Percentiles rank a stretch among this genome's conserved stretches.
Conservation (phyloP, 106 monocot genomes). For the Dendrobium catenatum region DNA sequence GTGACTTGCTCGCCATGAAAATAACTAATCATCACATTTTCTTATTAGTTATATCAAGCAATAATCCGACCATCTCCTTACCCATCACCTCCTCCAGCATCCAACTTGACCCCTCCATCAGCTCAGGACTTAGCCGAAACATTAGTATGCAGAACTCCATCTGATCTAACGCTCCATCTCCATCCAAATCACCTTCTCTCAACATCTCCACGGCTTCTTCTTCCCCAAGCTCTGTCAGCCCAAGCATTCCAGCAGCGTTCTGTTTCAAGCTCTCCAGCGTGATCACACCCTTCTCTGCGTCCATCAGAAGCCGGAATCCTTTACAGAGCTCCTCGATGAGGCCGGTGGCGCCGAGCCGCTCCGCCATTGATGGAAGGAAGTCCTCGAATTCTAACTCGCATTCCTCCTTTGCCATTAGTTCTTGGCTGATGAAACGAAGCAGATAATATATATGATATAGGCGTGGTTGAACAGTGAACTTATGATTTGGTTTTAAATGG, state of each 20-base stretch:
- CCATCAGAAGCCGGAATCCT: constrained; percentile 14
- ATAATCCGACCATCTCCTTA: not conserved
- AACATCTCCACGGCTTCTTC: constrained; percentile 14
- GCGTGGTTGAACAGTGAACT: too few species aligned
- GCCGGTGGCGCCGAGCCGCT: constrained; percentile 3
- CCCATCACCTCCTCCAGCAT: constrained; percentile 3
- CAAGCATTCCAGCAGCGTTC: constrained; percentile 7
- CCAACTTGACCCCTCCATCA: not conserved
- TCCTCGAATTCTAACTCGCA: constrained; percentile 2
- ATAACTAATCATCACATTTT: too few species aligned
- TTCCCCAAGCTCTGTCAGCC: constrained; percentile 4
- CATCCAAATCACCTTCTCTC: constrained; percentile 19
- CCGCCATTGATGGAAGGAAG: constrained; percentile 16
- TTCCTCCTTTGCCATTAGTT: not conserved
- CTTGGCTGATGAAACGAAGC: too few species aligned
- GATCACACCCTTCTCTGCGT: constrained; percentile 9
- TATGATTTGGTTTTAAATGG: too few species aligned
- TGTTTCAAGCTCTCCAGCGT: constrained; percentile 14
- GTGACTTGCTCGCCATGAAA: too few species aligned
- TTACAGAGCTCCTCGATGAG: constrained; percentile 16
- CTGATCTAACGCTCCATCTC: constrained; percentile 14
- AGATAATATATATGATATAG: too few species aligned
- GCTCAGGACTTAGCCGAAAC: constrained; percentile 19
- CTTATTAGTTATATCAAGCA: too few species aligned
- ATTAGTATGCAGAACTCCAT: constrained; percentile 22